Base-by-base conservation (phyloP, 225 moss, liverwort and hornwort species). In the Bryoerythrophyllum caledonicum region DNA sequence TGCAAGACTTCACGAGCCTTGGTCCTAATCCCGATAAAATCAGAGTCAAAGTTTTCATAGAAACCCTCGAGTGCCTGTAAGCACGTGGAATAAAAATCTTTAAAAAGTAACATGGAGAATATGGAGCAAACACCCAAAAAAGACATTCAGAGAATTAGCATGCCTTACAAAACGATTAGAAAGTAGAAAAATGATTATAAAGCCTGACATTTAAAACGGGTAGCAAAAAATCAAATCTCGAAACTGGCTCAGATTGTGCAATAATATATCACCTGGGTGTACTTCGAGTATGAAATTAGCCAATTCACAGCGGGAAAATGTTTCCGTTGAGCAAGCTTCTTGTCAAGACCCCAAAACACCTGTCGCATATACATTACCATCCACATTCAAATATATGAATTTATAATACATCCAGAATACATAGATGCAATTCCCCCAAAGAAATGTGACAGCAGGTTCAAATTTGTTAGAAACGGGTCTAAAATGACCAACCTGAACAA, bases 261-360 rank as follows among this genome's bases (percentile, higher is more conserved):
- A 55, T 58, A 74, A 25, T 49, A 41, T 2, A 67, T 63, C 67
- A 88, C 86, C 83, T 97, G 94, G n/a, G 96, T 72, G 54, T 97
- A 97, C 66, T 97, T 97, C 41, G 96, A 97, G 83, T 97, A 97
- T 23, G 96, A 97, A 73, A 94, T 90, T 27, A 97, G 94, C 96
- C 96, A 97, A 80, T 97, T 97, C 41, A 97, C 96, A 37, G 96
- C 92, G 24, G 97, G 97, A 52, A 97, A 97, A 85, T 97, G 97
- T 70, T 97, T 97, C 63, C 97, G 79, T 77, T 97, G 97, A 46
- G 97, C 97, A 63, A 97, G 83, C 75, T 97, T 94, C 86, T 97
- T 97, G 79, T 97, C 94, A 20, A 97, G 91, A 71, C 97, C 94
- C 97, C 97, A 97, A 82, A 97, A 97, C 46, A 97, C 94, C 93